Evolutionary conservation across 768 basidiomycete genomes (phyloP).

Genomic region (Gloeopeniophorella convolvens): DNA sequence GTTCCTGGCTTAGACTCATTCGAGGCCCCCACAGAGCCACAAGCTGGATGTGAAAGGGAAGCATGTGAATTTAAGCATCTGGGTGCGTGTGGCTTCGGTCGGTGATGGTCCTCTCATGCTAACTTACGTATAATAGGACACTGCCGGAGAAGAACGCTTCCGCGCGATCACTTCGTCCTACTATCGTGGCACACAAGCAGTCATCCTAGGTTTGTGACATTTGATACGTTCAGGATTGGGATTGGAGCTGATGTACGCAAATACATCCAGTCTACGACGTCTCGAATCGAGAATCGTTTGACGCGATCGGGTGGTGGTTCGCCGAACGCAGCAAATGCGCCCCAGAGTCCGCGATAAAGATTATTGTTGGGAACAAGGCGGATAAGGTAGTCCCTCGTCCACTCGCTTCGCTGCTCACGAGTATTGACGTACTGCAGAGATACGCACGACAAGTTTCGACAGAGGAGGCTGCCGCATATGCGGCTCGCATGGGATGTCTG

Average conservation of each 20-base stretch:
- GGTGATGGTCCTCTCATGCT: background rate
- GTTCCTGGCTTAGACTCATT: background rate
- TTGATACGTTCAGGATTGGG: no score
- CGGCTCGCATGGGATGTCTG: background rate
- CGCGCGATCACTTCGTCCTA: conserved; percentile 92
- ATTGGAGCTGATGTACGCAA: no score
- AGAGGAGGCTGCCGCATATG: background rate
- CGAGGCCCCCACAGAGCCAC: conserved; percentile 47
- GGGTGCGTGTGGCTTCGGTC: no score
- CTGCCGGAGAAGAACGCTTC: conserved; percentile 94
- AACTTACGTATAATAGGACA: conserved; percentile 49
- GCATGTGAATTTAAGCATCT: conserved; percentile 90
- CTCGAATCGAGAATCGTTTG: conserved; percentile 84
- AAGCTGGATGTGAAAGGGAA: conserved; percentile 79
- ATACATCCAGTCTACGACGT: conserved; percentile 98
- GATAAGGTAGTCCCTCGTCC: no score
- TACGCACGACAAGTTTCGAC: background rate
- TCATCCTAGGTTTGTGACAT: conserved; percentile 55
- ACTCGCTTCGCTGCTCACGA: background rate
- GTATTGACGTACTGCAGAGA: background rate
- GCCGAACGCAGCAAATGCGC: conserved; percentile 90
- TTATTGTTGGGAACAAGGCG: conserved; percentile 91
- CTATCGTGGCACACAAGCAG: conserved; percentile 81
- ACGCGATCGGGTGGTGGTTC: conserved; percentile 88
- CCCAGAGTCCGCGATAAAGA: conserved; percentile 76